A percentile compares a stretch with the other conserved stretches of the same genome.
Evolutionary conservation across 1,284 basidiomycete species (phyloP).

Genomic region (Entoloma clypeatum): DNA sequence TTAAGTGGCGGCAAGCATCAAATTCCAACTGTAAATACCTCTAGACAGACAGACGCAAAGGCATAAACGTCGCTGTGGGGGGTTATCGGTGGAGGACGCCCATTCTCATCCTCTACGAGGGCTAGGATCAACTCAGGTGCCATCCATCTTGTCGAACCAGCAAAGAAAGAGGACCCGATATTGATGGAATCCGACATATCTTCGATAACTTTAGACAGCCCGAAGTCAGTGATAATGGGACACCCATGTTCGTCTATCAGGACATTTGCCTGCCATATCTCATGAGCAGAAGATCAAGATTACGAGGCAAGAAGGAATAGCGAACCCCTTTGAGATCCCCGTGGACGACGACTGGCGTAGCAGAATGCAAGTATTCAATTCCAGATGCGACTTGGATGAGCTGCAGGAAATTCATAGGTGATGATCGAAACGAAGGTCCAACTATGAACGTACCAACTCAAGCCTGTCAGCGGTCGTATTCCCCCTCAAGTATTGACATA

Average conservation of each 20-base stretch:
- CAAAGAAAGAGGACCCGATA: conserved; percentile 45
- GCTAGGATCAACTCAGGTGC: conserved; percentile 52
- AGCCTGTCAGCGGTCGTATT: conserved; percentile 39
- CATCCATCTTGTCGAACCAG: conserved; percentile 50
- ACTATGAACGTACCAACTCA: conserved; percentile 36
- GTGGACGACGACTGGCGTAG: conserved; percentile 49
- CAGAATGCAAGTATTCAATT: conserved; percentile 49
- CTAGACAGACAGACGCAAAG: conserved; percentile 53
- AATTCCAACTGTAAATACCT: conserved; percentile 35
- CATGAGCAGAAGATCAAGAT: conserved; percentile 1
- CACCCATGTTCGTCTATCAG: conserved; percentile 46
- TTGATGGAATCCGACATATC: conserved; percentile 40
- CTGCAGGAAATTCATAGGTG: conserved; percentile 23
- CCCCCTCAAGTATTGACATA: conserved; percentile 43
- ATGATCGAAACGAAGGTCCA: neutral
- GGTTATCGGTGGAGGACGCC: conserved; percentile 38
- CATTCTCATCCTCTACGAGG: conserved; percentile 46
- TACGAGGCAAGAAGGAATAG: conserved; percentile 4
- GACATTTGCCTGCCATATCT: conserved; percentile 46
- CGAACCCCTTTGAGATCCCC: conserved; percentile 56
- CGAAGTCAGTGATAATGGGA: conserved; percentile 57
- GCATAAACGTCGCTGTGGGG: conserved; percentile 54
- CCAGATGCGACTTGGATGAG: conserved; percentile 50
- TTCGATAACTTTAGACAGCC: conserved; percentile 52
- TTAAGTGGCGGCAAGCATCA: neutral